Base-by-base conservation (phyloP, 768 basidiomycete genomes). In the Suillus plorans region DNA sequence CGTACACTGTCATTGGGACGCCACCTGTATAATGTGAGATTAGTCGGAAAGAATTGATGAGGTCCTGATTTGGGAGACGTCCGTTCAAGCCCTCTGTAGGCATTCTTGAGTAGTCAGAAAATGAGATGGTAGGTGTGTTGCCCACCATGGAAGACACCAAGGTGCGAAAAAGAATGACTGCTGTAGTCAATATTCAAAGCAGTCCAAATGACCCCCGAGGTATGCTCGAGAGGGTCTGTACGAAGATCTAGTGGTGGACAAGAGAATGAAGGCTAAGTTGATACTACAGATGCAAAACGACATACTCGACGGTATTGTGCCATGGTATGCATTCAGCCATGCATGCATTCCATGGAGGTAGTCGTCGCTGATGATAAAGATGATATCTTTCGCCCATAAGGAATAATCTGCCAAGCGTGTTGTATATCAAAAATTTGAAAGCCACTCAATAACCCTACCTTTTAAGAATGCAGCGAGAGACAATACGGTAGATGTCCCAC, bases 161-260 rank as follows among this genome's bases (percentile, higher is more conserved):
- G 81, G 72, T 98, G 94, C 12, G 92, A 94, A 77, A 99, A 97
- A 0, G 96, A 98, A 76, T 99, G 97, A 0, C 95, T 92, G 1
- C 95, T 94, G 75, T 98, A 99, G 74, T 99, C 97, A 50, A 99
- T 86, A 69, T 91, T 92, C 55, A 99, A 78, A 13, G 95, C 95
- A 1, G 92, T 94, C 97, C 97, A 99, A 50, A 99, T 91, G 7
- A 95, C 90, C 4, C 95, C 96, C 3, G 94, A 93, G 2, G 86
- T 75, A 28, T 92, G 72, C 41, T 80, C 76, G 44, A 97, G 80
- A 10, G 81, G 79, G 42, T 91, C 87, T 1, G 85, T 84, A n/a
- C 79, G 69, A 20, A 95, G 79, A 71, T 90, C 94, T 95, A 56
- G 44, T 8, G 31, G 44, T 8, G 34, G 28, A 31, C 36, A 56